Base-by-base conservation (phyloP, 2,329 filamentous ascomycete species). In the Ophiostoma sp. region DNA sequence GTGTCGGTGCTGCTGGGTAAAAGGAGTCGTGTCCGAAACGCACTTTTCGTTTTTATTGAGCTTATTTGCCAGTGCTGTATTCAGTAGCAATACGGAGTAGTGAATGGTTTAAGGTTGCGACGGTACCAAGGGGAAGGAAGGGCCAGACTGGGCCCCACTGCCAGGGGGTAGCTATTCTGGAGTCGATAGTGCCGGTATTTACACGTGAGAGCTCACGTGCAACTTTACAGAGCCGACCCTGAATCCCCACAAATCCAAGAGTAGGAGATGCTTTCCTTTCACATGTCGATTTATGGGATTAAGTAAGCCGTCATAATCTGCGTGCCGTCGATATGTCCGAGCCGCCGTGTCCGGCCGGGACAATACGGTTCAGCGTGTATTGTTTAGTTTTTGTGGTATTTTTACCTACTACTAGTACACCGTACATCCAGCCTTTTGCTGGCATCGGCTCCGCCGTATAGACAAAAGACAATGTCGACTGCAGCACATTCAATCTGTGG, bases 1-100 rank as follows among this genome's bases (percentile, higher is more conserved):
- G 36, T 41, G 41, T 64, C 44, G 44, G 44, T 33, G 27, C 36
- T 41, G 64, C 39, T 33, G 35, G 68, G 15, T 13, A 31, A 67
- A 67, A 71, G 68, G 68, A 57, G 70, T 71, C 54, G 70, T 71
- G 68, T 64, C 62, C 68, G 70, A 71, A 65, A 67, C 52, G 64
- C 52, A 69, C 48, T 67, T 71, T 70, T 39, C 13, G 36, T 62
- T 33, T 65, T 39, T 31, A 31, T 36, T 33, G 54, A 48, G 27
- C 57, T 60, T 68, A 54, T 27, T 57, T 35, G 20, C 41, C 27
- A 23, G 33, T 52, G 52, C 36, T 48, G 17, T 36, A 35, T 35
- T 44, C 31, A n/a, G 60, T 57, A 48, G 17, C 44, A 48, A 20
- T 57, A 27, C n/a, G 52, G 17, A n/a, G 33, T 64, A 20, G 27